A percentile compares a stretch with the other conserved stretches of the same genome.
These are phyloP conservation scores for Backusella luteola DNA, from an alignment of 192 early-diverging fungal species.

Conservation along the genomic window DNA sequence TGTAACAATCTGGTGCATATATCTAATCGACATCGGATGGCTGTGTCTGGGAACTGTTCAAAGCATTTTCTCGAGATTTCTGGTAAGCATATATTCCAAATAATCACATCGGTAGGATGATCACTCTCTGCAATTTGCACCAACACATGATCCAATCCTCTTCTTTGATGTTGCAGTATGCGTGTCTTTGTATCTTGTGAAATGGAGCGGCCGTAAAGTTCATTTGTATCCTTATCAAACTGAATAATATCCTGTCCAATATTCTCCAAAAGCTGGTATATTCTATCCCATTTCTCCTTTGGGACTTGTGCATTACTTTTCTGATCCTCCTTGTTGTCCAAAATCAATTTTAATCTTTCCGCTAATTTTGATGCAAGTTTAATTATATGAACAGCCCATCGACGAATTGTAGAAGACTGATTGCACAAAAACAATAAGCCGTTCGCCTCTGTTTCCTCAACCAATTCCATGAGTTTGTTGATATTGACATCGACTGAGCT, in stretches of 20 bases:
- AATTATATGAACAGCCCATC: conserved; percentile 60
- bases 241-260: conserved; percentile 48
- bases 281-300: conserved; percentile 23
- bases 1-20: conserved; percentile 61
- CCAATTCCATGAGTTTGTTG: conserved; percentile 37
- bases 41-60: conserved; percentile 47
- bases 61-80: conserved; percentile 62
- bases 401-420: conserved; percentile 52
- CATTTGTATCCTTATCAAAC: conserved; percentile 50
- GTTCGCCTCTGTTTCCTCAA: conserved; percentile 73
- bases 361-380: conserved; percentile 54
- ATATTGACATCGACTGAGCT: conserved; percentile 17
- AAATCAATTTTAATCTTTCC: conserved; percentile 26
- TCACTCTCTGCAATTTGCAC: conserved; percentile 59
- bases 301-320: background rate
- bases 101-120: conserved; percentile 45
- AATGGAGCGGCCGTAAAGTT: conserved; percentile 38
- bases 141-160: conserved; percentile 51
- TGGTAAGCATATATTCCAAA: conserved; percentile 75
- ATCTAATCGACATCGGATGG: conserved; percentile 50
- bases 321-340: conserved; percentile 2
- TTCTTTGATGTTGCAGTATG: conserved; percentile 51
- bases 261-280: conserved; percentile 34
- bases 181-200: conserved; percentile 41
- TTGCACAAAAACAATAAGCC: conserved; percentile 74